Conservation (phyloP, 1,284 basidiomycete species). For the Schizopora paradoxa region DNA sequence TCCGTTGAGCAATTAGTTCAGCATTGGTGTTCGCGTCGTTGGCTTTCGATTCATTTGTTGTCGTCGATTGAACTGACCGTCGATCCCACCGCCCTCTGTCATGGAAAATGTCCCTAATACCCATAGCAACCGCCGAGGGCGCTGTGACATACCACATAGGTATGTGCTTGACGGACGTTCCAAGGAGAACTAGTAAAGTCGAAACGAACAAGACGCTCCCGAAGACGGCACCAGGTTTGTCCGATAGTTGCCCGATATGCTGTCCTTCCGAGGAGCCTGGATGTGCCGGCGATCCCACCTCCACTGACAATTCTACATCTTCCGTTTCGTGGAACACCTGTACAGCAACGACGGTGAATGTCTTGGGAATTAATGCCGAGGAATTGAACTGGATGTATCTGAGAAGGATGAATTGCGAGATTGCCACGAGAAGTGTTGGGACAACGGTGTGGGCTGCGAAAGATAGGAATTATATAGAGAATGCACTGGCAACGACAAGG, state of each 20-base stretch:
- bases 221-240: slow-evolving; percentile 34
- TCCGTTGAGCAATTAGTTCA: not conserved
- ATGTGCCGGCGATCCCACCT: no score
- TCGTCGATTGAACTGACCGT: no score
- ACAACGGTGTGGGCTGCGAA: slow-evolving; percentile 23
- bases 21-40: not conserved
- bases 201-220: slow-evolving; percentile 37
- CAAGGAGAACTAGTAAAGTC: slow-evolving; percentile 53
- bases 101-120: slow-evolving; percentile 28
- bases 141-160: slow-evolving; percentile 78
- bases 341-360: slow-evolving; percentile 9
- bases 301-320: not conserved
- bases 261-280: no score
- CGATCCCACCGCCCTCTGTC: slow-evolving; percentile 27
- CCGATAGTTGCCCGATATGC: not conserved
- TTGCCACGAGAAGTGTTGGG: slow-evolving; percentile 22
- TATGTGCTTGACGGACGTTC: slow-evolving; percentile 42
- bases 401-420: slow-evolving; percentile 17
- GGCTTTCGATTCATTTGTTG: not conserved
- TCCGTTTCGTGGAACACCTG: not conserved
- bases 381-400: slow-evolving; percentile 10
- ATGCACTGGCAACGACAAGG: slow-evolving; percentile 34
- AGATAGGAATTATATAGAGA: slow-evolving; percentile 14
- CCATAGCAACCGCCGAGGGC: slow-evolving; percentile 67
- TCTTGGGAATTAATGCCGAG: slow-evolving; percentile 6